Conservation (phyloP, 2,329 filamentous ascomycete species). For the Colletotrichum gigasporum region DNA sequence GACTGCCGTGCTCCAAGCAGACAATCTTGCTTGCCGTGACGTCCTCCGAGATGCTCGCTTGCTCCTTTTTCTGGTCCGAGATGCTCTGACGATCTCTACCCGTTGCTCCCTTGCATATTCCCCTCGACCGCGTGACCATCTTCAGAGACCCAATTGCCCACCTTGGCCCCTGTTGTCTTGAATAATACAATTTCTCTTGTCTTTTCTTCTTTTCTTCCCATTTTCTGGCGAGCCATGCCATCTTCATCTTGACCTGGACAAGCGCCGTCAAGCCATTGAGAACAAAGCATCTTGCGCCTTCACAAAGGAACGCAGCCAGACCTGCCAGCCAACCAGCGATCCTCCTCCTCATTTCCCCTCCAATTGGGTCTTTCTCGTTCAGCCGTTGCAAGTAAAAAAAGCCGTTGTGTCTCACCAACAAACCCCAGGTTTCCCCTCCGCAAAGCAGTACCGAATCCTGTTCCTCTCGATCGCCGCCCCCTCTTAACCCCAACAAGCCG, state of each 20-base stretch:
- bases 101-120: slow-evolving; percentile 25
- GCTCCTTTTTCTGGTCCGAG: background rate
- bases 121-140: slow-evolving; percentile 27
- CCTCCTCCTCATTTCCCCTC: background rate
- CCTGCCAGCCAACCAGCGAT: background rate
- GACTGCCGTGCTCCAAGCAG: too few relatives aligned
- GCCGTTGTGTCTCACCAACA: slow-evolving; percentile 31
- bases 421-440: slow-evolving; percentile 33
- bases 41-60: slow-evolving; percentile 5
- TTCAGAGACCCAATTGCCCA: slow-evolving; percentile 10
- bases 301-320: background rate
- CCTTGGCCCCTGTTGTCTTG: background rate
- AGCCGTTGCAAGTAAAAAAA: slow-evolving; percentile 27
- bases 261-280: background rate
- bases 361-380: slow-evolving; percentile 27
- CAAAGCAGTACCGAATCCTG: slow-evolving; percentile 32
- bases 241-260: background rate
- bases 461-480: slow-evolving; percentile 38
- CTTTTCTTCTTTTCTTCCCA: background rate
- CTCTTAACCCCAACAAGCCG: slow-evolving; percentile 64
- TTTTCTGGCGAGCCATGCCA: background rate
- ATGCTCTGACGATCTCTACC: slow-evolving; percentile 25
- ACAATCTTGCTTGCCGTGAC: slow-evolving; percentile 20
- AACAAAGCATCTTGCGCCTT: background rate
- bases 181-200: background rate